Evolutionary conservation across 1,284 basidiomycete species (phyloP).

Genomic region (Papiliotrema laurentii): DNA sequence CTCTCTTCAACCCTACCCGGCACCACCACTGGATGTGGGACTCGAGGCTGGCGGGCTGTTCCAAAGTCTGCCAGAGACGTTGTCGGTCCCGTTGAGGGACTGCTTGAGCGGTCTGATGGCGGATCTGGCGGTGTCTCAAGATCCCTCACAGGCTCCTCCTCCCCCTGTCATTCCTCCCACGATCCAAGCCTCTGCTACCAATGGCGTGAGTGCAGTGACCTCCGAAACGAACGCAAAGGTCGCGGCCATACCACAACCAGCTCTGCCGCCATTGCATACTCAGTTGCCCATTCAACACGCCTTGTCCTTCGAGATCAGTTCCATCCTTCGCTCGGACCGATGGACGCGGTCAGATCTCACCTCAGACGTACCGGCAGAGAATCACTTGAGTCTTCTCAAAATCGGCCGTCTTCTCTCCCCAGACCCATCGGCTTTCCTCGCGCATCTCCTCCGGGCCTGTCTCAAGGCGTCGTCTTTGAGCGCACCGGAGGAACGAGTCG

Average conservation of each 20-base stretch:
- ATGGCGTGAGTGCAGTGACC: background rate
- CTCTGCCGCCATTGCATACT: background rate
- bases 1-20: conserved; percentile 31
- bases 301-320: background rate
- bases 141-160: background rate
- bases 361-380: conserved; percentile 2
- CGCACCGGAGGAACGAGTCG: conserved; percentile 2
- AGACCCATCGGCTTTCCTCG: conserved; percentile 12
- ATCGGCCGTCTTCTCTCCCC: conserved; percentile 7
- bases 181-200: background rate
- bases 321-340: background rate
- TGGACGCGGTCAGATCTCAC: background rate
- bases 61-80: conserved; percentile 27
- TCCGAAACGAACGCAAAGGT: background rate
- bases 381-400: conserved; percentile 6
- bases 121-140: conserved; percentile 27
- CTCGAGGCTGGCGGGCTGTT: conserved; percentile 36
- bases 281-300: background rate
- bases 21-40: conserved; percentile 39
- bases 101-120: conserved; percentile 38
- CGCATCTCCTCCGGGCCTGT: conserved; percentile 6
- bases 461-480: background rate
- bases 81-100: conserved; percentile 29
- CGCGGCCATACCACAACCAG: background rate
- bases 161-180: too few species aligned